Percentiles rank a stretch among this genome's conserved stretches.
Conservation (phyloP, 768 basidiomycete genomes). For the Leccinellum albellum region DNA sequence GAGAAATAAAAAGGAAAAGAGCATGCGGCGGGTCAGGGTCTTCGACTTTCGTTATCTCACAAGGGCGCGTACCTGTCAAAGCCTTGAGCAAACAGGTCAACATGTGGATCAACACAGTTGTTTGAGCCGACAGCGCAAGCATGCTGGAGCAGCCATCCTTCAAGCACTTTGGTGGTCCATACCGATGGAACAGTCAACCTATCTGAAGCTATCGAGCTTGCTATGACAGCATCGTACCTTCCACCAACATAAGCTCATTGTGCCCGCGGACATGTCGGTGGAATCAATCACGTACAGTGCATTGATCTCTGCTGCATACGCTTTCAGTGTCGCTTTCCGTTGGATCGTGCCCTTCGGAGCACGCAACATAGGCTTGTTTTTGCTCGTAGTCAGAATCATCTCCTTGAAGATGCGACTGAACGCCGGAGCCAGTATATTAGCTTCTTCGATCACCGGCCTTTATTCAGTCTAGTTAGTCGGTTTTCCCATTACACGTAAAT, state of each 20-base stretch:
- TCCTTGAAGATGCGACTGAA: slow-evolving; percentile 49
- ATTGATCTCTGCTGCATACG: slow-evolving; percentile 46
- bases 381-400: slow-evolving; percentile 45
- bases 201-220: slow-evolving; percentile 15
- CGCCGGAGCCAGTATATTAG: slow-evolving; percentile 38
- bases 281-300: slow-evolving; percentile 31
- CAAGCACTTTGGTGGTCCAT: slow-evolving; percentile 22
- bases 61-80: slow-evolving; percentile 32
- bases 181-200: slow-evolving; percentile 19
- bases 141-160: slow-evolving; percentile 29
- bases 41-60: not conserved
- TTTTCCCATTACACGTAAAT: not conserved
- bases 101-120: slow-evolving; percentile 1
- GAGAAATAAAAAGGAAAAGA: not conserved
- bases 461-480: not conserved
- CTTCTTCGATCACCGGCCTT: slow-evolving; percentile 42
- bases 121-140: slow-evolving; percentile 9
- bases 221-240: slow-evolving; percentile 34
- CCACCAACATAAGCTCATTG: not conserved
- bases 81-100: slow-evolving; percentile 33
- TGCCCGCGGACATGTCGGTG: not conserved
- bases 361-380: slow-evolving; percentile 41
- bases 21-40: not conserved
- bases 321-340: slow-evolving; percentile 35
- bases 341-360: slow-evolving; percentile 45